Conservation (phyloP, 805 yeast species). For the Candida dendrica region DNA sequence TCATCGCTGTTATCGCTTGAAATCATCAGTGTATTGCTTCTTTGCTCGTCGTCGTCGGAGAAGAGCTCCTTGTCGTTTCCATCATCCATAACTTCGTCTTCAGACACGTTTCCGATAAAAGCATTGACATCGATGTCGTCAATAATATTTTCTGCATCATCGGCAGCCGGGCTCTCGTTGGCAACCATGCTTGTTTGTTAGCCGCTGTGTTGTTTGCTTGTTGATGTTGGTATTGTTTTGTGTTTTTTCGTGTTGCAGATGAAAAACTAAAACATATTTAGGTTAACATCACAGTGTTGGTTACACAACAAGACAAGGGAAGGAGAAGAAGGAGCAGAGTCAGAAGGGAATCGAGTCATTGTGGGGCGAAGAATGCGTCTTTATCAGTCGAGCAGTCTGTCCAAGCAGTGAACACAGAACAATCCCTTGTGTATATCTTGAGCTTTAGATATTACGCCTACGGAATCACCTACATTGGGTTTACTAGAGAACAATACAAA, state of each 20-base stretch:
- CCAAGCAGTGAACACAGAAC: too few relatives aligned
- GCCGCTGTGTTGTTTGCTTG: background rate
- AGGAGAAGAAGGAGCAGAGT: too few relatives aligned
- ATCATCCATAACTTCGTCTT: conserved; percentile 14
- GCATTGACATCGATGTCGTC: conserved; percentile 27
- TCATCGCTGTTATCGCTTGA: conserved; percentile 11
- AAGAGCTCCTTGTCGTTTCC: conserved; percentile 9
- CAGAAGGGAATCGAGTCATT: too few relatives aligned
- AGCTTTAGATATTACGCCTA: too few relatives aligned
- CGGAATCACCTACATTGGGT: too few relatives aligned
- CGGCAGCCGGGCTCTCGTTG: background rate
- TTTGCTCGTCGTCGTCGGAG: conserved; percentile 13
- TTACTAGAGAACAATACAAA: too few relatives aligned
- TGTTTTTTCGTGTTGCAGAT: background rate
- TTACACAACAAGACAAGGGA: too few relatives aligned
- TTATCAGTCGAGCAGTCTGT: too few relatives aligned
- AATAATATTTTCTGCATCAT: conserved; percentile 21
- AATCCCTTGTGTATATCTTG: too few relatives aligned
- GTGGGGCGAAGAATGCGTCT: too few relatives aligned
- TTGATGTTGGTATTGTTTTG: background rate
- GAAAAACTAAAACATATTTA: too few relatives aligned
- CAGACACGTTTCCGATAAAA: conserved; percentile 11
- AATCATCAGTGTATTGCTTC: conserved; percentile 7
- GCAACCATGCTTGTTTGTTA: background rate
- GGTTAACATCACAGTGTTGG: too few relatives aligned